Percentiles rank a stretch among this genome's conserved stretches.
Evolutionary conservation across 2,329 filamentous ascomycete species (phyloP).

Genomic region (Nemania sp.): DNA sequence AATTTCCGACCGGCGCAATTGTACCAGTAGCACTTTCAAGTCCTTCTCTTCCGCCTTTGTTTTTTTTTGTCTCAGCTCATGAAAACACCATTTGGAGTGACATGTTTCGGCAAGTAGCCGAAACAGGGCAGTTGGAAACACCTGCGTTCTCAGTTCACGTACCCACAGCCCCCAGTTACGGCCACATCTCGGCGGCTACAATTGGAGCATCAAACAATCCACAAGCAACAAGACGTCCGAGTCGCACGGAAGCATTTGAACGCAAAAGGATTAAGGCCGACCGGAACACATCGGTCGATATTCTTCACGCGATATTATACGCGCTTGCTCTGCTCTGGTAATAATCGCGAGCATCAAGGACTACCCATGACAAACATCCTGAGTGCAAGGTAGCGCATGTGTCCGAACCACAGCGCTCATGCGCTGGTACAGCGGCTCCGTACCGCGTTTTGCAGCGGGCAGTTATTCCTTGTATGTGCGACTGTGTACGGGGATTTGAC

Average conservation of each 20-base stretch:
- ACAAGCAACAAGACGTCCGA: conserved; percentile 13
- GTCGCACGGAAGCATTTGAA: conserved; percentile 22
- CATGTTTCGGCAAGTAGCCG: conserved; percentile 17
- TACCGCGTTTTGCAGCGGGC: conserved; percentile 18
- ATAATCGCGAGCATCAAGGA: conserved; percentile 14
- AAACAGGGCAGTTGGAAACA: conserved; percentile 27
- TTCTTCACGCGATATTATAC: not conserved
- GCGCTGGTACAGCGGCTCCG: conserved; percentile 16
- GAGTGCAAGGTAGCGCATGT: conserved; percentile 20
- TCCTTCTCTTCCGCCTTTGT: conserved; percentile 9
- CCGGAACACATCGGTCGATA: conserved; percentile 8
- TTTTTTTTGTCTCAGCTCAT: conserved; percentile 1
- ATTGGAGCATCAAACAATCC: conserved; percentile 7
- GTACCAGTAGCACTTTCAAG: conserved; percentile 3
- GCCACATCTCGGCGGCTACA: conserved; percentile 38
- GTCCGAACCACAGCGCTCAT: conserved; percentile 20
- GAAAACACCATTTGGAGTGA: conserved; percentile 10
- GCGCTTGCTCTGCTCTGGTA: not conserved
- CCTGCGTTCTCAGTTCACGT: conserved; percentile 4
- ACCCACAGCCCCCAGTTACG: conserved; percentile 26
- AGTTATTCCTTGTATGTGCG: conserved; percentile 21
- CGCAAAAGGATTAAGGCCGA: conserved; percentile 17
- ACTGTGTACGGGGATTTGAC: conserved; percentile 2
- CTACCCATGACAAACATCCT: conserved; percentile 11
- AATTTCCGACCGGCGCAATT: not conserved